Conservation (phyloP, 2,329 filamentous ascomycete species). For the Mycogone perniciosa region DNA sequence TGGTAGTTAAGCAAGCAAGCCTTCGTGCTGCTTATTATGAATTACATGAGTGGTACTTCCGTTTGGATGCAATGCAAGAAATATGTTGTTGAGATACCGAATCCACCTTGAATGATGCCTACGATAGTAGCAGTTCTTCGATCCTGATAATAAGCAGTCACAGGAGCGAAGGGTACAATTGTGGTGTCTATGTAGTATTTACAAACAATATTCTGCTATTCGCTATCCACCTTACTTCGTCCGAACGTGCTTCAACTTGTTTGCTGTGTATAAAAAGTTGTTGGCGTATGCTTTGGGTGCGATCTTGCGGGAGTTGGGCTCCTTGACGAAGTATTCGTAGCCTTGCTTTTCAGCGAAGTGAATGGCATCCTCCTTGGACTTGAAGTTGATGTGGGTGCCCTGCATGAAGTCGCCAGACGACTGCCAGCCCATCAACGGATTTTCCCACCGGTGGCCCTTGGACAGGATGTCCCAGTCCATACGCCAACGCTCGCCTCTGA, state of each 20-base stretch:
- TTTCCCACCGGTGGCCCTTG: slow-evolving; percentile 97
- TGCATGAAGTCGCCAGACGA: slow-evolving; percentile 94
- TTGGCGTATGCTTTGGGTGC: slow-evolving; percentile 92
- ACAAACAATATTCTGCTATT: neutral
- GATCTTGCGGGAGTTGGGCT: slow-evolving; percentile 83
- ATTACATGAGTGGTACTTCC: slow-evolving; percentile 5
- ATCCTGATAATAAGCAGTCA: no score
- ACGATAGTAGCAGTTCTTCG: no score
- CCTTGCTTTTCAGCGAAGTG: slow-evolving; percentile 96
- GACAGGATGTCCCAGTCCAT: slow-evolving; percentile 96
- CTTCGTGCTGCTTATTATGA: slow-evolving; percentile 3
- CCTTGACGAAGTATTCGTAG: slow-evolving; percentile 98
- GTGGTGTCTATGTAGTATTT: neutral
- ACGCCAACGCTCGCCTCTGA: slow-evolving; percentile 79
- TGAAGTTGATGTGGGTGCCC: slow-evolving; percentile 85
- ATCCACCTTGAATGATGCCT: no score
- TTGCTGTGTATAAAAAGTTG: slow-evolving; percentile 82
- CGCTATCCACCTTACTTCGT: slow-evolving; percentile 55
- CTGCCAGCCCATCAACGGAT: slow-evolving; percentile 97
- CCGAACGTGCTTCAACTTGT: slow-evolving; percentile 80
- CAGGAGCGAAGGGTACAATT: neutral
- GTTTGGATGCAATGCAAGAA: neutral
- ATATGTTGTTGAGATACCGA: no score
- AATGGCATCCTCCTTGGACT: slow-evolving; percentile 89
- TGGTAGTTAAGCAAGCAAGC: no score